Conservation (phyloP, 177 flowering plant species). For the Vitis hybrid region DNA sequence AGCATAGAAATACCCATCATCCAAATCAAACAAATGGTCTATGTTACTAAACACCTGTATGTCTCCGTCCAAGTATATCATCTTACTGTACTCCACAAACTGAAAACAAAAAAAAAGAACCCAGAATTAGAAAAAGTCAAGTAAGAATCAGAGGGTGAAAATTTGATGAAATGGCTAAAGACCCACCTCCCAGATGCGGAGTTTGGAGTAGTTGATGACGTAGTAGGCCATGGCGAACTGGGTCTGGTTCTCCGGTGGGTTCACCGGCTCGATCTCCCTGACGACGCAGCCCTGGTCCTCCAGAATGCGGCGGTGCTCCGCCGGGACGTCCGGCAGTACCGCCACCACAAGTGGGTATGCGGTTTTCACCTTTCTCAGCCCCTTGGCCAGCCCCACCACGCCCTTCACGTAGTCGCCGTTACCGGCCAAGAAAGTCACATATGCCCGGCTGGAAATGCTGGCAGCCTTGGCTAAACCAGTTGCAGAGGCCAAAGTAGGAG, state of each 20-base stretch:
- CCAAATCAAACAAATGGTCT: conserved; percentile 76
- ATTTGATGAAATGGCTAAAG: not conserved
- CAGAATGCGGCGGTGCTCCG: conserved; percentile 48
- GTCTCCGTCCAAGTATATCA: conserved; percentile 91
- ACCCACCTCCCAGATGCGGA: conserved; percentile 67
- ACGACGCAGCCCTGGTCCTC: conserved; percentile 52
- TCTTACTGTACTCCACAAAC: conserved; percentile 90
- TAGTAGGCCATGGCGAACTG: conserved; percentile 69
- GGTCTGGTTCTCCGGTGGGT: conserved; percentile 56
- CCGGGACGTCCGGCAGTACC: conserved; percentile 57
- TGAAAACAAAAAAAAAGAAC: conserved; percentile 18
- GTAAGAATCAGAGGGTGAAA: not conserved
- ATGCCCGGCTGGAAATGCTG: conserved; percentile 25
- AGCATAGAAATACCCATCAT: conserved; percentile 66
- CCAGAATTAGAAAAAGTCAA: not conserved
- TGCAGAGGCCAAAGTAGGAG: too few species aligned
- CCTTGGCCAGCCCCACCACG: conserved; percentile 67
- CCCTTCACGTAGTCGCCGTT: conserved; percentile 59
- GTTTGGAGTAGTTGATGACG: conserved; percentile 73
- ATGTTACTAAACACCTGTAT: conserved; percentile 87
- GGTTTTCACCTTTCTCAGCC: conserved; percentile 47
- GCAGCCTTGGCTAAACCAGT: too few species aligned
- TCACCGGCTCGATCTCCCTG: conserved; percentile 49
- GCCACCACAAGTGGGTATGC: conserved; percentile 64
- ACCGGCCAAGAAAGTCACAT: conserved; percentile 63